Percentiles rank a stretch among this genome's conserved stretches.
Conservation (phyloP, 495 filamentous ascomycete genomes). For the Penicillium roqueforti region DNA sequence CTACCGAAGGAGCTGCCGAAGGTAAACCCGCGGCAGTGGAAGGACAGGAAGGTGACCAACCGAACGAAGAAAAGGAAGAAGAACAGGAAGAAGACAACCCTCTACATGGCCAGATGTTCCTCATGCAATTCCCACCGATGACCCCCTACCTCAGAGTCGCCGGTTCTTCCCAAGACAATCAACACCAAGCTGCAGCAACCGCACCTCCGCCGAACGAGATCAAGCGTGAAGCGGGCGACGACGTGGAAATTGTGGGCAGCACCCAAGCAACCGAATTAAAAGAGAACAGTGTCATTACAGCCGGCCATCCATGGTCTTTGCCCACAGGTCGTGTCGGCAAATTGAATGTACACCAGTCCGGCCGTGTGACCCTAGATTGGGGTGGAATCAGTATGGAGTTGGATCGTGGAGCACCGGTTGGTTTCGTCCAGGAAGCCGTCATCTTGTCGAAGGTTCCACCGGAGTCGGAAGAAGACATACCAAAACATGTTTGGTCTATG, state of each 20-base stretch:
- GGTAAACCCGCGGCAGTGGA: constrained; percentile 9
- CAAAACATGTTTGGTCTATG: constrained; percentile 46
- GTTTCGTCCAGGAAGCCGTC: constrained; percentile 46
- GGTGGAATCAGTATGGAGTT: constrained; percentile 47
- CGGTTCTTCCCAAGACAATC: constrained; percentile 14
- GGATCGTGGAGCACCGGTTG: constrained; percentile 39
- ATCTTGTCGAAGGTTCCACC: constrained; percentile 32
- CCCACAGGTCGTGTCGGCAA: constrained; percentile 55
- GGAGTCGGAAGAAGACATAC: constrained; percentile 22
- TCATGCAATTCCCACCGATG: constrained; percentile 55
- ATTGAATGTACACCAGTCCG: constrained; percentile 50
- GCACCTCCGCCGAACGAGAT: constrained; percentile 17
- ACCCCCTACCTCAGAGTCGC: constrained; percentile 46
- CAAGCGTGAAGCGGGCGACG: constrained; percentile 35
- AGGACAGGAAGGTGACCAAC: constrained; percentile 12
- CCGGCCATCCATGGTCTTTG: constrained; percentile 37
- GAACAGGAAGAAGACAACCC: constrained; percentile 29
- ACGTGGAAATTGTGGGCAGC: constrained; percentile 30
- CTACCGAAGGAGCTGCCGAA: constrained; percentile 8
- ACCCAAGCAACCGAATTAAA: constrained; percentile 11
- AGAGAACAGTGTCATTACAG: constrained; percentile 34
- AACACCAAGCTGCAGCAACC: constrained; percentile 5
- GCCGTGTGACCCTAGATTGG: constrained; percentile 47
- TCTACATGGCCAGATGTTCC: constrained; percentile 42
- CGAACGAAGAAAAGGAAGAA: constrained; percentile 24